These are phyloP conservation scores for Pugionium cornutum DNA, from an alignment of 345 rosid species.

Conservation along the genomic window DNA sequence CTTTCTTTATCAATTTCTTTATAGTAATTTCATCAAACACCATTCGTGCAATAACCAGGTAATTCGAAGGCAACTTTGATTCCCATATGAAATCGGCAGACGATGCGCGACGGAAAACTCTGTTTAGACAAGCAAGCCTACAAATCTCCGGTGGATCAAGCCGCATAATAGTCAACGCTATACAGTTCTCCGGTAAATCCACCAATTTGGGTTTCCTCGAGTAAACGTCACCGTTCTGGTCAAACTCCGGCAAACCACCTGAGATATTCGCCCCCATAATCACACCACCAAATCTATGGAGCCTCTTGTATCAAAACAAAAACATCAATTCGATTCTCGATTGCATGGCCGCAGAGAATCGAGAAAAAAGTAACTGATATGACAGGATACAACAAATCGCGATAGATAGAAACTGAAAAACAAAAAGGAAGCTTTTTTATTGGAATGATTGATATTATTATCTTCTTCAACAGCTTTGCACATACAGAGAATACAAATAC, in stretches of 20 bases:
- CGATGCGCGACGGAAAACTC: constrained; percentile 56
- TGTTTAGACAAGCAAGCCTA: constrained; percentile 51
- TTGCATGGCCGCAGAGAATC: constrained; percentile 32
- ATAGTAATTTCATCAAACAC: constrained; percentile 47
- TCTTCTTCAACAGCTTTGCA: constrained; percentile 20
- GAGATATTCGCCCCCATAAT: constrained; percentile 57
- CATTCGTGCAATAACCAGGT: constrained; percentile 40
- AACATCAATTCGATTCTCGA: neutral
- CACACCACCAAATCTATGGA: neutral
- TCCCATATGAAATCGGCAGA: constrained; percentile 71
- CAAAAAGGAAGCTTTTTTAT: constrained; percentile 5
- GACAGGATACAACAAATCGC: neutral
- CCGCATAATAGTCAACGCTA: constrained; percentile 49
- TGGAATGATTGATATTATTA: neutral
- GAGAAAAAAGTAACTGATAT: neutral
- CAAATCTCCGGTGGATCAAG: constrained; percentile 65
- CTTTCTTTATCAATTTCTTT: constrained; percentile 44
- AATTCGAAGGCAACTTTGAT: constrained; percentile 56
- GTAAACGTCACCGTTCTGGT: constrained; percentile 32
- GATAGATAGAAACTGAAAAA: constrained; percentile 1
- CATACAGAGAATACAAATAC: constrained; percentile 6
- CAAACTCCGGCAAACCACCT: constrained; percentile 34
- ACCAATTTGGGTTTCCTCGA: constrained; percentile 44
- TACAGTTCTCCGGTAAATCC: constrained; percentile 67
- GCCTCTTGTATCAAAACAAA: constrained; percentile 1